Evolutionary conservation across 305 asterid species (phyloP).

Genomic region (Fraxinus greggii): DNA sequence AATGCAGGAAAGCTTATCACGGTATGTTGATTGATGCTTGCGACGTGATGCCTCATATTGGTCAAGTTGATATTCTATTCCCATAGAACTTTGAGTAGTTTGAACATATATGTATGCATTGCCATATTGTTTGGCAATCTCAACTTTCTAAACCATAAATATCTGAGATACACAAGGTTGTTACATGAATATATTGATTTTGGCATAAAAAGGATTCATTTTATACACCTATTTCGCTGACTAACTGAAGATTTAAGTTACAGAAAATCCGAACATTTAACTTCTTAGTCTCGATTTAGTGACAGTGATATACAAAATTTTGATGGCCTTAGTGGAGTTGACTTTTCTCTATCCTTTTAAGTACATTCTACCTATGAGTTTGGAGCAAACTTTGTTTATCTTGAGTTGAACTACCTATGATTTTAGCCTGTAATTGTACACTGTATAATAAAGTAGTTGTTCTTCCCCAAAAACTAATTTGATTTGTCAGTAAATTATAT

Average conservation of each 20-base stretch:
- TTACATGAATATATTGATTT: not conserved
- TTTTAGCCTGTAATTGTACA: not conserved
- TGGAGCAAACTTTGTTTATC: not conserved
- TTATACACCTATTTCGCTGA: not conserved
- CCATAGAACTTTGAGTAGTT: not conserved
- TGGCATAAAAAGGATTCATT: not conserved
- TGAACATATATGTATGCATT: slow-evolving; percentile 3
- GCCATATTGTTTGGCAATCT: not conserved
- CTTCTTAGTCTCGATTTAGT: not conserved
- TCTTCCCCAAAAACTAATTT: not conserved
- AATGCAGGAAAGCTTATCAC: slow-evolving; percentile 93
- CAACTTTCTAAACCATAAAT: not conserved
- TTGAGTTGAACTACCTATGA: not conserved
- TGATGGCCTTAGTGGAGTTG: not conserved
- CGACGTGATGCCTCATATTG: slow-evolving; percentile 8
- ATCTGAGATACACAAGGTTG: not conserved
- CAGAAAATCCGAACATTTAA: not conserved
- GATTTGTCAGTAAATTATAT: not conserved
- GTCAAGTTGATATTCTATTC: slow-evolving; percentile 7
- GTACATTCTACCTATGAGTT: not conserved
- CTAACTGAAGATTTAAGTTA: not conserved
- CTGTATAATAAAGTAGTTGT: not conserved
- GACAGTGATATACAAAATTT: not conserved
- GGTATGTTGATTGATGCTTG: slow-evolving; percentile 42
- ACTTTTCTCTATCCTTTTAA: not conserved